Evolutionary conservation across 2,329 filamentous ascomycete genomes (phyloP), one percentile per base, ranked within the genome.

Genomic region (Colletotrichum scovillei): DNA sequence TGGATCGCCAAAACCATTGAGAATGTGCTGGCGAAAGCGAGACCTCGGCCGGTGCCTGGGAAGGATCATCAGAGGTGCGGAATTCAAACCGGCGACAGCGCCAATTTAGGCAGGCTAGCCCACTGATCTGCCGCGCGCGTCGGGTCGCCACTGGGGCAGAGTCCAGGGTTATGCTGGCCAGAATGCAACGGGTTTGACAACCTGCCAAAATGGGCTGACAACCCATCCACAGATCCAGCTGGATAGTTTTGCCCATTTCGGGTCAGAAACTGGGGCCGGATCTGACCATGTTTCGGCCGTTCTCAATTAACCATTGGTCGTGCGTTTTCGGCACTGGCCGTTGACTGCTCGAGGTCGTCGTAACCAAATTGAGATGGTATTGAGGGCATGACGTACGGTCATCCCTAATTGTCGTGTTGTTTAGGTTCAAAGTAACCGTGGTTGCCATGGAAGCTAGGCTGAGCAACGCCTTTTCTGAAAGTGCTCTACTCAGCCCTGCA

Each of bases 151-250:
- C 64, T 63, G 57, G 42, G 19, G n/a, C 26, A 24, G 11, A 55
- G 35, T 14, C 62, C 42, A 24, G 28, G 32, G 19, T 22, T 22
- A 38, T 28, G 24, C 38, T 30, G 38, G 16, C 24, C 38, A 26
- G 22, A 22, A 52, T 64, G 67, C 59, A 32, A 28, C 67, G 19
- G 53, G 38, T 66, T 30, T 30, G 24, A 60, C 62, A 57, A 57
- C 68, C 68, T 70, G 55, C 68, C 68, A 42, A 55, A 70, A 70
- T 70, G 62, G 68, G 62, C 68, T 70, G 55, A 66, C 68, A 38
- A 57, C 63, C 55, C 69, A 28, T 62, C 56, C 56, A 57, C 19
- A 30, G 24, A 22, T 52, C 49, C 57, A 49, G 63, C 57, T 26
- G 57, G 69, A 26, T 58, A 58, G 19, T 32, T n/a, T 30, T 30